Base-by-base conservation (phyloP, 148 eudicot genomes). In the Vaccinium macrocarpon region DNA sequence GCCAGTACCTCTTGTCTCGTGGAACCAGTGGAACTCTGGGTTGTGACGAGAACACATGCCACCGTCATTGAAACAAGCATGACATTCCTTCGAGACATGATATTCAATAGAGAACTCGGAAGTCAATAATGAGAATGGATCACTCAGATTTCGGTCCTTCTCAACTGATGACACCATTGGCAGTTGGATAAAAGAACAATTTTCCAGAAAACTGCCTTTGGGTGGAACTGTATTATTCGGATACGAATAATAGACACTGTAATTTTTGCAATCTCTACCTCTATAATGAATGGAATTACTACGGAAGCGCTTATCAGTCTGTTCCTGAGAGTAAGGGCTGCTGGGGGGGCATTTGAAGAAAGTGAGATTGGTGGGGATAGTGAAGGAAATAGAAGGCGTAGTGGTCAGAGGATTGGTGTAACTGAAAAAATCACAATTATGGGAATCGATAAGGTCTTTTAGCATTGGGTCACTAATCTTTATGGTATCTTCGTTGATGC, bases 151-250 rank as follows among this genome's bases (percentile, higher is more conserved):
- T 5, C 18, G 9, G 12, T 76, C 32, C 32, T 29, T 56, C 15
- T 5, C 4, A 5, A 6, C 1, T 5, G 38, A 19, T 25, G 8
- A 5, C 38, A 32, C 8, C 51, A 74, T 2, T 7, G 85, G 87
- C 11, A 82, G 57, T 14, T 72, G 72, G 77, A 82, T 42, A 52
- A 25, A 56, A 27, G 35, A 29, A 49, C 85, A 86, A 25, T 6
- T 42, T n/a, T 6, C 7, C 4, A 35, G 85, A 73, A 66, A 15
- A 53, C 23, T 15, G 16, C 2, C 14, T 68, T 5, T 3, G 38
- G 7, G 1, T 10, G n/a, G 32, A 46, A 14, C 59, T 55, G 8
- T 16, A 2, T 55, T 5, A 49, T 19, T 18, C 11, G 86, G 83
- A 72, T 84, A 48, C 2, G 1, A 56, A 25, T 29, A 29, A 29